These are phyloP conservation scores for Microcyclosporella mali DNA, from an alignment of 2,329 filamentous ascomycete genomes.

Conservation along the genomic window DNA sequence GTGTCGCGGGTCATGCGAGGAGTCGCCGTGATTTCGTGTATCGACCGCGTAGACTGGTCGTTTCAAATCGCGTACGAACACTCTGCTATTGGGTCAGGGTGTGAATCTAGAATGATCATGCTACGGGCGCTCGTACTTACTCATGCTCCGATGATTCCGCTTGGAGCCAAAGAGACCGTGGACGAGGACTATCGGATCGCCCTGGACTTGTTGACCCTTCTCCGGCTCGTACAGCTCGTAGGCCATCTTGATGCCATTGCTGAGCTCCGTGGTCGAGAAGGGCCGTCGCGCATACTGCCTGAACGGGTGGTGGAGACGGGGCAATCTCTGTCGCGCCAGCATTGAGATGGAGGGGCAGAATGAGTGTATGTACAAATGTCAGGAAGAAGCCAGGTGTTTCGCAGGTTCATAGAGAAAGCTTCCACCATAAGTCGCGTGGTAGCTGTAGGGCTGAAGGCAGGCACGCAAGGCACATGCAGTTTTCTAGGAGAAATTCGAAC, in stretches of 20 bases:
- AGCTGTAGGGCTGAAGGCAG: too few species aligned
- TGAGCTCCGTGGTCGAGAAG: slow-evolving; percentile 26
- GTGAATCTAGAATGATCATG: neutral
- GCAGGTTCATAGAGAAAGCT: too few species aligned
- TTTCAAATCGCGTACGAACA: slow-evolving; percentile 71
- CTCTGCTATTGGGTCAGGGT: slow-evolving; percentile 45
- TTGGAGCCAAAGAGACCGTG: slow-evolving; percentile 94
- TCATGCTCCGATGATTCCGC: slow-evolving; percentile 89
- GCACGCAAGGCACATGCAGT: too few species aligned
- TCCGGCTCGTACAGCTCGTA: slow-evolving; percentile 62
- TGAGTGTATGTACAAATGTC: neutral
- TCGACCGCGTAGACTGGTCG: slow-evolving; percentile 81
- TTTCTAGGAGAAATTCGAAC: too few species aligned
- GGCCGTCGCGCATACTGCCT: slow-evolving; percentile 14
- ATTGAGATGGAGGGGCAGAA: slow-evolving; percentile 7
- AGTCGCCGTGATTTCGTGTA: slow-evolving; percentile 87
- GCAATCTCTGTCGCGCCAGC: slow-evolving; percentile 18
- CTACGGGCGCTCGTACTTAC: slow-evolving; percentile 61
- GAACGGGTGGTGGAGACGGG: slow-evolving; percentile 17
- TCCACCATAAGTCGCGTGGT: too few species aligned
- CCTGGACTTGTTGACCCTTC: slow-evolving; percentile 26
- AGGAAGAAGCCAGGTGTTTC: too few species aligned
- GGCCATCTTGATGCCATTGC: slow-evolving; percentile 43
- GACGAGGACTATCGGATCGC: slow-evolving; percentile 72
- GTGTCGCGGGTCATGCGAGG: slow-evolving; percentile 68